These are phyloP conservation scores for Salvia splendens DNA, from an alignment of 257 asterid genomes.

Conservation along the genomic window DNA sequence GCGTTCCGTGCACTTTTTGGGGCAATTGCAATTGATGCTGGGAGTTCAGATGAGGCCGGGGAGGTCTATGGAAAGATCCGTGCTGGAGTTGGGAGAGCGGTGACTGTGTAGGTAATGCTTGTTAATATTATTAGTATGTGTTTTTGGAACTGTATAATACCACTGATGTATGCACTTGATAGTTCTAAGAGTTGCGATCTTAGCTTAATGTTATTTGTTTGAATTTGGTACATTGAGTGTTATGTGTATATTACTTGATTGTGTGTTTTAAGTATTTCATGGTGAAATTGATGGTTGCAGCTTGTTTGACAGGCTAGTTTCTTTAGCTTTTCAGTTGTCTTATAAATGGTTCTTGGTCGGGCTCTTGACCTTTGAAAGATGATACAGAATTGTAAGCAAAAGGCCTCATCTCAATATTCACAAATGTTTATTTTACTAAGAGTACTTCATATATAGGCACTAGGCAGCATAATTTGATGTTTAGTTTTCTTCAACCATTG, in stretches of 20 bases:
- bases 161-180: conserved; percentile 1
- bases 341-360: conserved; percentile 1
- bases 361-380: background rate
- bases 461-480: no score
- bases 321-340: background rate
- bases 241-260: conserved; percentile 9
- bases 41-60: conserved; percentile 55
- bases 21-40: conserved; percentile 65
- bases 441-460: no score
- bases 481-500: no score
- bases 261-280: background rate
- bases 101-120: conserved; percentile 44
- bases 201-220: conserved; percentile 15
- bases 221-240: conserved; percentile 21
- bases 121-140: conserved; percentile 20
- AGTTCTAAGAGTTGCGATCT: conserved; percentile 16
- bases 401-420: no score
- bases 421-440: no score
- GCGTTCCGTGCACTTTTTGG: conserved; percentile 78
- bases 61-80: conserved; percentile 41
- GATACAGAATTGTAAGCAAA: background rate
- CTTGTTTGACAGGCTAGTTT: conserved; percentile 12
- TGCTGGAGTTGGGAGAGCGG: conserved; percentile 30
- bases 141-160: conserved; percentile 11
- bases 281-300: conserved; percentile 5